Conservation (phyloP, 768 basidiomycete species). For the Lyophyllum atratum region DNA sequence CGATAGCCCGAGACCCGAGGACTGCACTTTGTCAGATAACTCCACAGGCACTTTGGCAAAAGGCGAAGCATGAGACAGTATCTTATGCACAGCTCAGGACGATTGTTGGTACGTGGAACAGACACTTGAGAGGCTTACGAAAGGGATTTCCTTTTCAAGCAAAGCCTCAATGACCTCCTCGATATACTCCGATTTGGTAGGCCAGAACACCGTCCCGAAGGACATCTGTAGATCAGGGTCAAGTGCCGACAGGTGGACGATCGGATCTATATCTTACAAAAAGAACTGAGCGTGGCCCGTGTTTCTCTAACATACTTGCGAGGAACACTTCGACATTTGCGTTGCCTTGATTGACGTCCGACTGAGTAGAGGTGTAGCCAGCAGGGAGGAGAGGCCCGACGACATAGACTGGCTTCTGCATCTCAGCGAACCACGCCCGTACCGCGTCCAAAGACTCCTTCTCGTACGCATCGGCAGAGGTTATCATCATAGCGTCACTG, state of each 20-base stretch:
- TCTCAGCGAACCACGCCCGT: conserved; percentile 11
- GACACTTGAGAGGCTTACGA: conserved; percentile 5
- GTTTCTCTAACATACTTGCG: conserved; percentile 1
- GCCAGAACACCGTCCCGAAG: conserved; percentile 18
- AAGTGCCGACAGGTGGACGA: background rate
- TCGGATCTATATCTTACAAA: conserved; percentile 15
- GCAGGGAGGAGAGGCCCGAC: conserved; percentile 22
- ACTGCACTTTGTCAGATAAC: conserved; percentile 12
- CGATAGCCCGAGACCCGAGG: conserved; percentile 16
- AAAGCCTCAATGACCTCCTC: conserved; percentile 16
- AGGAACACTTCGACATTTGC: conserved; percentile 12
- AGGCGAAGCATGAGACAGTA: conserved; percentile 20
- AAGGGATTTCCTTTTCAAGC: conserved; percentile 17
- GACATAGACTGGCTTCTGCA: conserved; percentile 13
- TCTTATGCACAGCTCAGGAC: background rate
- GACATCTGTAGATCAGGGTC: conserved; percentile 1
- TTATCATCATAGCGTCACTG: conserved; percentile 16
- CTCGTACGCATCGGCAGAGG: conserved; percentile 18
- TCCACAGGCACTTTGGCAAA: conserved; percentile 6
- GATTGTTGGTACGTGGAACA: no score
- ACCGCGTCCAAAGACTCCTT: conserved; percentile 13
- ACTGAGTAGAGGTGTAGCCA: background rate
- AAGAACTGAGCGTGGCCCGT: conserved; percentile 20
- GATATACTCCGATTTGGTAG: conserved; percentile 8
- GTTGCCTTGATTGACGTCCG: conserved; percentile 1